These are phyloP conservation scores for Physocladia obscura DNA, from an alignment of 192 early-diverging fungal genomes.

Conservation along the genomic window DNA sequence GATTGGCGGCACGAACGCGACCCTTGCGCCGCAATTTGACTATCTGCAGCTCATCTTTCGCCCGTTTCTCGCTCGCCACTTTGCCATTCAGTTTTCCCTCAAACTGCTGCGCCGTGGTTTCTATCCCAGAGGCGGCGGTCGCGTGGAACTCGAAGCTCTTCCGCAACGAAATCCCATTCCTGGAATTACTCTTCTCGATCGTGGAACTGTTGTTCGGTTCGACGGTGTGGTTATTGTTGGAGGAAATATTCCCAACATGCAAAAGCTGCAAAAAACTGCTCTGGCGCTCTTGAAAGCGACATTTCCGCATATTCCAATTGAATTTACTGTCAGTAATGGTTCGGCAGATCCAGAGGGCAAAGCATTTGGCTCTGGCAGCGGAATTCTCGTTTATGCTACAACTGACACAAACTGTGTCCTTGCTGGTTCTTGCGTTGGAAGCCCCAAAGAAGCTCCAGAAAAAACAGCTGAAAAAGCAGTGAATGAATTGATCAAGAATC, in stretches of 20 bases:
- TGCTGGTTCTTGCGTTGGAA: slow-evolving; percentile 22
- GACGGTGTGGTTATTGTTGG: background rate
- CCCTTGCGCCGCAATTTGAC: slow-evolving; percentile 28
- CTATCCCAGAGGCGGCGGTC: slow-evolving; percentile 35
- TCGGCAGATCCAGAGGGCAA: background rate
- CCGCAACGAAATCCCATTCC: slow-evolving; percentile 13
- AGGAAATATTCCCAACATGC: background rate
- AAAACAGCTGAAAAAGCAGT: slow-evolving; percentile 24
- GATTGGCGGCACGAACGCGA: slow-evolving; percentile 38
- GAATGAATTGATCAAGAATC: slow-evolving; percentile 25
- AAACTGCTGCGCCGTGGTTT: slow-evolving; percentile 23
- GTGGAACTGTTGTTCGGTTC: background rate
- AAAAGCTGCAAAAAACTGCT: background rate
- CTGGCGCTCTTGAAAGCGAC: background rate
- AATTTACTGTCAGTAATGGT: too few relatives aligned
- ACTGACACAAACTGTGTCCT: slow-evolving; percentile 43
- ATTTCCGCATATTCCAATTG: background rate
- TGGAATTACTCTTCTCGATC: background rate
- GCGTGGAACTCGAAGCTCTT: slow-evolving; percentile 23
- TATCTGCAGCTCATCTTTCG: slow-evolving; percentile 16
- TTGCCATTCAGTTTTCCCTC: background rate
- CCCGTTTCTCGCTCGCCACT: background rate
- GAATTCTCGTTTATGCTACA: background rate
- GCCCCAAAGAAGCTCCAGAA: slow-evolving; percentile 4
- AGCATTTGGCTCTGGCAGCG: background rate